phyloP scores from a whole-genome alignment of 176 grass and related monocot genomes.

The Typha latifolia region DNA sequence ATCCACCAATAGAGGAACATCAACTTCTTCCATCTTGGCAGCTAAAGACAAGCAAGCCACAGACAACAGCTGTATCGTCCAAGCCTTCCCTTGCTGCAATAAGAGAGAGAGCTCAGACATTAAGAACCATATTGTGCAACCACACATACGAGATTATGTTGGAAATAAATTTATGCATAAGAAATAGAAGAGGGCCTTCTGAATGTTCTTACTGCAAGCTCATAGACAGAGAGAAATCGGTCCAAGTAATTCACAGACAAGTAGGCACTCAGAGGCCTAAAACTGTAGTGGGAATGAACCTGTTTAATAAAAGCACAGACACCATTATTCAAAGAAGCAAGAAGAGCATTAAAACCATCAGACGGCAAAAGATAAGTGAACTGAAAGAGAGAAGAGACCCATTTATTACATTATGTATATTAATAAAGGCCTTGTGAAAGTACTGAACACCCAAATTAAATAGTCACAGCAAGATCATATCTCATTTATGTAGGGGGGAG shows the following conservation, averaged over 20 bases:
- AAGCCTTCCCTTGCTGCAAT: slow-evolving; percentile 49
- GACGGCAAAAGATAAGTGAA: no score
- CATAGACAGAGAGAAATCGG: slow-evolving; percentile 67
- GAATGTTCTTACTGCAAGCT: slow-evolving; percentile 68
- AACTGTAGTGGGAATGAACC: slow-evolving; percentile 73
- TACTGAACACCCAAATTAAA: not conserved
- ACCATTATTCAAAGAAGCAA: no score
- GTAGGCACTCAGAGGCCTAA: slow-evolving; percentile 70
- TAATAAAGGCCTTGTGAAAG: not conserved
- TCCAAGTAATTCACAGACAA: slow-evolving; percentile 91
- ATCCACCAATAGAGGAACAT: slow-evolving; percentile 55
- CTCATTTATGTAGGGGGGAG: not conserved
- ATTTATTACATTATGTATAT: not conserved
- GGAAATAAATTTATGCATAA: no score
- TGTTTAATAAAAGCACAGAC: slow-evolving; percentile 27
- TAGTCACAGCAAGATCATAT: not conserved
- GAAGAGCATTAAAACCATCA: no score
- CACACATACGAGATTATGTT: no score
- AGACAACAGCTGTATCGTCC: slow-evolving; percentile 74
- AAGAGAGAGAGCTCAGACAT: not conserved
- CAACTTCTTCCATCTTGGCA: slow-evolving; percentile 87
- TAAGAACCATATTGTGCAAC: not conserved
- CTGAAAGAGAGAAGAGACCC: no score
- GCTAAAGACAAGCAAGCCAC: slow-evolving; percentile 88
- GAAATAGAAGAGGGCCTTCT: not conserved